Evolutionary conservation across 768 basidiomycete species (phyloP), one percentile per base, ranked within the genome.

Genomic region (Psilocybe subaeruginosa): DNA sequence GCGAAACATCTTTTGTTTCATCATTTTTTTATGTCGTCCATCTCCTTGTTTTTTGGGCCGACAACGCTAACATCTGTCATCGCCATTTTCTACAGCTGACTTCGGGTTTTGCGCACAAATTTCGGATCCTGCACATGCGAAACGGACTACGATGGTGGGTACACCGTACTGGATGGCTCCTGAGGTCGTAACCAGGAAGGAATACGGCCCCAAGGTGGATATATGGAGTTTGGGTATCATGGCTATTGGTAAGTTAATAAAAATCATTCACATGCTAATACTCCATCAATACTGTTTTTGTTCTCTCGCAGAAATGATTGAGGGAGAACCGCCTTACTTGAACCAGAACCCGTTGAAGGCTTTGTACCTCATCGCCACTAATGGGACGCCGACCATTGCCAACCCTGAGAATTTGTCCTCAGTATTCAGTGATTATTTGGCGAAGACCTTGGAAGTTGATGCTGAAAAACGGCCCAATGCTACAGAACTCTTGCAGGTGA

Each of bases 141-240:
- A 97, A 77, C 89, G 96, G 29, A 97, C 95, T 37, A 97, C 96
- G 37, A 98, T 98, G 96, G 95, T 98, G 53, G 96, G 96, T 2
- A 97, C 96, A 0, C 96, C 96, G 1, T 98, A 98, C 73, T 98
- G 96, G 96, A 97, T 98, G 96, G 96, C 96, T 0, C 96, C 96
- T 0, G 96, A 98, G 73, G 96, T 98, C 51, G 96, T 97, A 65
- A 98, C 95, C 27, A 88, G 95, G 57, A 97, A 97, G 74, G 96
- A 97, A 76, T 97, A 97, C 73, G 96, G 96, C 0, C 92, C 96
- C 12, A 98, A 98, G 72, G 96, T 98, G n/a, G 96, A 97, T 69
- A 94, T 98, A 60, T 97, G 96, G 95, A 92, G 89, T 73, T 77
- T 97, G 64, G 95, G 95, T 3, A 97, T 98, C 80, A 97, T 97